These are phyloP conservation scores for Alternaria brassicicola DNA, from an alignment of 2,329 filamentous ascomycete species.

Conservation along the genomic window DNA sequence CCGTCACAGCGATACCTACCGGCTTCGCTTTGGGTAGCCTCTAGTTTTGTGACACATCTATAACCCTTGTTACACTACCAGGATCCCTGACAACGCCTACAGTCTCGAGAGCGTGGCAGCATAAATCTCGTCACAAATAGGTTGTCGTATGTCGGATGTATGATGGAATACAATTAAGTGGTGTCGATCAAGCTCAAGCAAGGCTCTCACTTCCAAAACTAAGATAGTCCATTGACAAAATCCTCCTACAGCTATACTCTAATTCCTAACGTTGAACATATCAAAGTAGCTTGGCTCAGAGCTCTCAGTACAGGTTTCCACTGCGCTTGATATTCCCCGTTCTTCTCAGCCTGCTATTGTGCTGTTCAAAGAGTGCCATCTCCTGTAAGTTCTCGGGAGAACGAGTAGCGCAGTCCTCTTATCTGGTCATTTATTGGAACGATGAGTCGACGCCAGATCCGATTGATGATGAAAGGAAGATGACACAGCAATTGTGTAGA, in stretches of 20 bases:
- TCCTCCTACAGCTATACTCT: neutral
- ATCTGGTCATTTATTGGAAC: neutral
- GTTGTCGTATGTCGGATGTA: too few relatives aligned
- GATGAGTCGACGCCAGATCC: constrained; percentile 2
- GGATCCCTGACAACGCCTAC: neutral
- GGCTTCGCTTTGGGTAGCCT: too few relatives aligned
- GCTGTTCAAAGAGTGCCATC: neutral
- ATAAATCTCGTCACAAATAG: neutral
- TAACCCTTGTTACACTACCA: neutral
- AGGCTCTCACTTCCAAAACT: neutral
- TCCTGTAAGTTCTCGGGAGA: neutral
- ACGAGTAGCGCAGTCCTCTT: neutral
- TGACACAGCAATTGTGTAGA: constrained; percentile 4
- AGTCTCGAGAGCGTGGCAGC: neutral
- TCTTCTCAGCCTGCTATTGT: neutral
- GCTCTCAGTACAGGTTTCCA: neutral
- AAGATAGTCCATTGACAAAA: neutral
- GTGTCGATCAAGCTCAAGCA: too few relatives aligned
- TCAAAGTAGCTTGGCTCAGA: neutral
- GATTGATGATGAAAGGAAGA: constrained; percentile 2
- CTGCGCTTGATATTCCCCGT: neutral
- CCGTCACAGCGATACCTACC: too few relatives aligned
- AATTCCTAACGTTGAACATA: neutral
- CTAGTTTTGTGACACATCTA: too few relatives aligned
- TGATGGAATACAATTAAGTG: too few relatives aligned